Conservation (phyloP, 768 basidiomycete species). For the Ramaria sp. region DNA sequence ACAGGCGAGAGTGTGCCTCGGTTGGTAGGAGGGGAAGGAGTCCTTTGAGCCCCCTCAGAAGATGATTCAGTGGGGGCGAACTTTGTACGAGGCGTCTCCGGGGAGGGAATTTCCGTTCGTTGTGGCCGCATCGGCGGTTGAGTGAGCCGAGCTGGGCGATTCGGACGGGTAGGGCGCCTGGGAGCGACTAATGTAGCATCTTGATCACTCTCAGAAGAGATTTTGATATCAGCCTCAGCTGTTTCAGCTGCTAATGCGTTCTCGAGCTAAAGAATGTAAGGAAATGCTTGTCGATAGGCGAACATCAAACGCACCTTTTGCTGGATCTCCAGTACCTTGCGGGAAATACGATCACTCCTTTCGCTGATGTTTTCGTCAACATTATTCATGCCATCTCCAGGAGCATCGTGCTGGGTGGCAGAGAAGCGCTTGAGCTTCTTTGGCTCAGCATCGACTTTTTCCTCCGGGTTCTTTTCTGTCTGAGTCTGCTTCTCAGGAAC, state of each 20-base stretch:
- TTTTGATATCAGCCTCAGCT: slow-evolving; percentile 4
- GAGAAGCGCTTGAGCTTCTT: slow-evolving; percentile 72
- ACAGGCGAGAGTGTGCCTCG: background rate
- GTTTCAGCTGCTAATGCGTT: slow-evolving; percentile 56
- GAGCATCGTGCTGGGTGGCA: slow-evolving; percentile 48
- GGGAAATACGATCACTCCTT: slow-evolving; percentile 78
- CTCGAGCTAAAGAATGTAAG: slow-evolving; percentile 45
- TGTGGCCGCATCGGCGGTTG: background rate
- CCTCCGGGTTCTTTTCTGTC: slow-evolving; percentile 47
- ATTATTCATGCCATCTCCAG: slow-evolving; percentile 75
- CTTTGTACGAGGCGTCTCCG: slow-evolving; percentile 6
- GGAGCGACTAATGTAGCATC: slow-evolving; percentile 24
- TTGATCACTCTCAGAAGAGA: slow-evolving; percentile 6
- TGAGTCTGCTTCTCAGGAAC: slow-evolving; percentile 15
- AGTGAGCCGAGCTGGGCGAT: slow-evolving; percentile 5
- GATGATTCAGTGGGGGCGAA: background rate
- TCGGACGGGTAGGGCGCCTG: background rate
- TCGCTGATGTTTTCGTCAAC: slow-evolving; percentile 78
- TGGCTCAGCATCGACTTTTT: slow-evolving; percentile 41
- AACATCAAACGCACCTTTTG: slow-evolving; percentile 53
- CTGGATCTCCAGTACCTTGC: slow-evolving; percentile 83
- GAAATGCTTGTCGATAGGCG: slow-evolving; percentile 8
- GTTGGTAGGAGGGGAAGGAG: slow-evolving; percentile 8
- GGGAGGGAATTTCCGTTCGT: slow-evolving; percentile 3
- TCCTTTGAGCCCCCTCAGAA: background rate